Conservation (phyloP, 1,284 basidiomycete genomes). For the Sanguinoderma infundibulare region DNA sequence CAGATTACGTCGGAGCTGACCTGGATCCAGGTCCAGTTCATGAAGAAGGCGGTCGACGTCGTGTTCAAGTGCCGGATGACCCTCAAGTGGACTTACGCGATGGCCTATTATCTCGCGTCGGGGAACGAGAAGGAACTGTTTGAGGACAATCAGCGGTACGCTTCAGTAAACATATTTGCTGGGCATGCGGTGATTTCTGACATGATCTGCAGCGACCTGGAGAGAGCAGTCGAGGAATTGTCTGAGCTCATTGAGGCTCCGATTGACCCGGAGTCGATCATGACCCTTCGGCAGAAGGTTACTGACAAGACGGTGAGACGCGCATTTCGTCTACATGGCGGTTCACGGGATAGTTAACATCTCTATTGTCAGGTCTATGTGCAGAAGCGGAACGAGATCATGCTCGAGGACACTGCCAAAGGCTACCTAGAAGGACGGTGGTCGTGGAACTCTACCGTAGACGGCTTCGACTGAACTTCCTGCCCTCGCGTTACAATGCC, state of each 20-base stretch:
- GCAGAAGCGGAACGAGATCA: conserved; percentile 93
- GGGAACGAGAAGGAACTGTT: conserved; percentile 96
- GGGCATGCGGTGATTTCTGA: conserved; percentile 4
- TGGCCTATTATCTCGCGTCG: conserved; percentile 93
- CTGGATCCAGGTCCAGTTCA: conserved; percentile 99
- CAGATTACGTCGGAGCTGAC: conserved; percentile 89
- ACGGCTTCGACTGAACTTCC: conserved; percentile 54
- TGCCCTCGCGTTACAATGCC: background rate
- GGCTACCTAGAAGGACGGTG: conserved; percentile 90
- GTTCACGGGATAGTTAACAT: background rate
- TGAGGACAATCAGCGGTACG: conserved; percentile 93
- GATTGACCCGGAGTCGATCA: conserved; percentile 86
- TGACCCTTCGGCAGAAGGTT: conserved; percentile 86
- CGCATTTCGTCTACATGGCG: background rate
- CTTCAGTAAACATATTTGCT: conserved; percentile 4
- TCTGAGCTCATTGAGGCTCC: conserved; percentile 92
- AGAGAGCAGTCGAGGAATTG: conserved; percentile 93
- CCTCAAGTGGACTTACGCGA: conserved; percentile 99
- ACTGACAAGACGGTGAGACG: conserved; percentile 89
- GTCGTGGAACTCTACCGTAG: conserved; percentile 72
- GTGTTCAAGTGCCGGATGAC: conserved; percentile 92
- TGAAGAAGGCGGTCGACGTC: conserved; percentile 95
- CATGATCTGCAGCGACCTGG: conserved; percentile 72
- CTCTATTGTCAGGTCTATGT: conserved; percentile 82
- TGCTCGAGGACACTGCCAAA: conserved; percentile 91